These are phyloP conservation scores for Dendrobium nobile DNA, from an alignment of 106 monocot genomes.

Conservation along the genomic window DNA sequence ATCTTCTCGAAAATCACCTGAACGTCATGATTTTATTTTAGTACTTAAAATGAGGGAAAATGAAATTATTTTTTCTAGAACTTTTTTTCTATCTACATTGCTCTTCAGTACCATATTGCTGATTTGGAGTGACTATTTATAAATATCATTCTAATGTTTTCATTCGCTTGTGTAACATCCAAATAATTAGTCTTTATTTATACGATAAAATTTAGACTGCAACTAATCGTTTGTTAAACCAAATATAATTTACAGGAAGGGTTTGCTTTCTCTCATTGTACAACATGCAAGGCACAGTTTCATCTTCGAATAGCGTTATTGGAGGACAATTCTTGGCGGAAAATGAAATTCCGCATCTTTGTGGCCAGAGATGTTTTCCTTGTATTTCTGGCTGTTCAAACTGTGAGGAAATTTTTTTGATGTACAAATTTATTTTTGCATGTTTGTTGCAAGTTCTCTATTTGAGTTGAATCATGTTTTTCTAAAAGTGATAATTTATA, in stretches of 20 bases:
- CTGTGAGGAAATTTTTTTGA: slow-evolving; percentile 41
- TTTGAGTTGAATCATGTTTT: neutral
- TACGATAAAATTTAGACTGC: neutral
- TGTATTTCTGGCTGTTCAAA: slow-evolving; percentile 86
- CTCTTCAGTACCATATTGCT: neutral
- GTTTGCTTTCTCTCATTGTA: slow-evolving; percentile 98
- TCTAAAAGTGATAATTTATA: neutral
- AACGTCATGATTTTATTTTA: neutral
- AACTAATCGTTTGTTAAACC: neutral
- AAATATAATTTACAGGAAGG: slow-evolving; percentile 70
- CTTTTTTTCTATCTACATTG: neutral
- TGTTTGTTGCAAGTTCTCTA: neutral
- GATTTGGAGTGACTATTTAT: neutral
- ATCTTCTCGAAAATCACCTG: neutral
- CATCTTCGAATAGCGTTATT: slow-evolving; percentile 74
- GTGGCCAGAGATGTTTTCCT: slow-evolving; percentile 92
- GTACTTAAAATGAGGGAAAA: neutral
- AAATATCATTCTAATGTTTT: neutral
- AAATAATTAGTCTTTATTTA: neutral
- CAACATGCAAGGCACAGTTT: slow-evolving; percentile 96
- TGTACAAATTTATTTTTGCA: neutral
- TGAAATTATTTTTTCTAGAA: neutral
- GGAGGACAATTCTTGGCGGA: slow-evolving; percentile 74
- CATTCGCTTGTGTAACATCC: neutral
- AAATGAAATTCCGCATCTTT: slow-evolving; percentile 80